Evolutionary conservation across 352 stramenopile genomes (phyloP).

Genomic region (Sclerospora graminicola): DNA sequence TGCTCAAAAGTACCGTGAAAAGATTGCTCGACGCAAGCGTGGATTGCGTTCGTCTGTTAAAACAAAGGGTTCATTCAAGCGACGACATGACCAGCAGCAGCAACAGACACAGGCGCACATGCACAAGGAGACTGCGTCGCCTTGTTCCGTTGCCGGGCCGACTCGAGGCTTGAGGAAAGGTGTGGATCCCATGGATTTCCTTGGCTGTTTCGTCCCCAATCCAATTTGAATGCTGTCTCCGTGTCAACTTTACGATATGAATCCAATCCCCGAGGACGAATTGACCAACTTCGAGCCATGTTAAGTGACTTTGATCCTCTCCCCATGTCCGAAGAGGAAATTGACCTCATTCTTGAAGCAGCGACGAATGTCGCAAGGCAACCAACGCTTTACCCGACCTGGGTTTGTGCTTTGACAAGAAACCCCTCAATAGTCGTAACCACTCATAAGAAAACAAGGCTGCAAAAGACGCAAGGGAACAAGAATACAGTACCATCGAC

Average conservation of each 20-base stretch:
- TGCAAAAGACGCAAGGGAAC: no score
- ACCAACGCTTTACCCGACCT: background rate
- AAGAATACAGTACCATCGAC: no score
- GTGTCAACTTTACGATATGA: conserved; percentile 8
- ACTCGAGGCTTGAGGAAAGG: conserved; percentile 2
- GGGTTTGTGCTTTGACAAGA: no score
- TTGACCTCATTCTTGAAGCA: conserved; percentile 32
- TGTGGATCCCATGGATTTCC: conserved; percentile 24
- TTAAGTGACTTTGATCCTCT: conserved; percentile 25
- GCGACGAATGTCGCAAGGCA: conserved; percentile 11
- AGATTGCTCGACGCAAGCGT: conserved; percentile 39
- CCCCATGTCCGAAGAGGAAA: conserved; percentile 32
- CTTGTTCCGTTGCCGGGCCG: conserved; percentile 13
- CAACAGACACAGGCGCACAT: conserved; percentile 2
- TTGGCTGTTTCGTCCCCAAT: conserved; percentile 12
- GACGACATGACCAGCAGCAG: conserved; percentile 13
- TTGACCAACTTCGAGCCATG: conserved; percentile 11
- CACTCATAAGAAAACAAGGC: no score
- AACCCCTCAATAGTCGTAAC: no score
- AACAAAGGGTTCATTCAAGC: conserved; percentile 15
- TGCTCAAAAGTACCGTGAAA: conserved; percentile 50
- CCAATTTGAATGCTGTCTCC: conserved; percentile 6
- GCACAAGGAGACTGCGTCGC: background rate
- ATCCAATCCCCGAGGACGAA: conserved; percentile 2
- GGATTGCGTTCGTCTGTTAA: conserved; percentile 28